Evolutionary conservation across 768 basidiomycete species (phyloP), one percentile per base, ranked within the genome.

Genomic region (Dentipellis sp.): DNA sequence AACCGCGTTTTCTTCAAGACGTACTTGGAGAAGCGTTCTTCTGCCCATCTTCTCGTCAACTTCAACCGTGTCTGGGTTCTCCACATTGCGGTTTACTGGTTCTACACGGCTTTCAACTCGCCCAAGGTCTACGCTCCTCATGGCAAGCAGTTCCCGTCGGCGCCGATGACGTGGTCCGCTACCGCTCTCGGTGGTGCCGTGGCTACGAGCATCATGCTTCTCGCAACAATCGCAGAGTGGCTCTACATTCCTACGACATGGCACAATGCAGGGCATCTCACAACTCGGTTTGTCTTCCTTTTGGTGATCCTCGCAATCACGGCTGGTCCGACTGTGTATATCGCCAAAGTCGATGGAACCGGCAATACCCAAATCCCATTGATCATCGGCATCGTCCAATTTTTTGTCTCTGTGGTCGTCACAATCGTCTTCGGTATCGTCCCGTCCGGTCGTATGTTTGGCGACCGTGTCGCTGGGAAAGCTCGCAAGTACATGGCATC

Each of bases 21-120:
- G 6, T 99, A 95, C 73, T 91, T 83, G 62, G 97, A 99, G 74
- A 94, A 94, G 67, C 92, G 97, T 19, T 97, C 95, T 42, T 79
- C 78, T 57, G 84, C 87, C 12, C 97, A 99, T 72, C 81, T 98
- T 38, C 80, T 98, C 60, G 93, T 97, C 78, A 97, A 99, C 74
- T 99, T 99, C 76, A 99, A 99, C 72, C 92, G 97, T 40, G 80
- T 99, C 66, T 99, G 97, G 97, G 92, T 99, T 64, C 77, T 95
- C 56, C 97, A 99, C 67, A 77, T 99, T 57, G 80, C 94, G 8
- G 72, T 95, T 53, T 98, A 84, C 75, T 99, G 91, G 83, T 97
- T 92, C 74, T 98, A 92, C 74, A 98, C 95, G 9, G 84, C 97
- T n/a, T 97, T 86, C 80, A 94, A 98, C 74, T 91, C 94, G 0